Base-by-base conservation (phyloP, 768 basidiomycete genomes). In the Boletus sp. region DNA sequence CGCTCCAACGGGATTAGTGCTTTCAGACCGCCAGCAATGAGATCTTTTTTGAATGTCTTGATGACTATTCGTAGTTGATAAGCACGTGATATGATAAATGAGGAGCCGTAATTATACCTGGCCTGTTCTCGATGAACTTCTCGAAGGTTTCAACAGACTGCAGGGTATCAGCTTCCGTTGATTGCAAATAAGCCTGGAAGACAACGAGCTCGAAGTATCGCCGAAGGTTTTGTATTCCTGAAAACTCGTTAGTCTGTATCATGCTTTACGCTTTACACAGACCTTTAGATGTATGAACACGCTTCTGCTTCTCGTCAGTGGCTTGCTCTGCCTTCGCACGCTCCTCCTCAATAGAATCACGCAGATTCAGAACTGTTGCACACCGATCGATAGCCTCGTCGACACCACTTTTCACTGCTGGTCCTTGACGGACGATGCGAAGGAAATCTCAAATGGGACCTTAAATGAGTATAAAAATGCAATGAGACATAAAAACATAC, bases 41-140 rank as follows among this genome's bases (percentile, higher is more conserved):
- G 79, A 57, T 98, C 97, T 55, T 90, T 93, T 74, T 94, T 85
- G 55, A 98, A 95, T 0, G 97, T 99, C 68, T 88, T 88, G 73
- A 98, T 93, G 14, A 98, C 96, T 90, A 54, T 41, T 34, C 25
- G 30, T 4, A n/a, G 17, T 25, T 48, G 30, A 53, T 53, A 33
- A 51, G 35, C 19, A 23, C 15, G 33, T 25, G n/a, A n/a, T 32
- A 11, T 32, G 23, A 34, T 29, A 30, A 40, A 30, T 40, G 7
- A 14, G 7, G n/a, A 34, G 5, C 11, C 5, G 23, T 33, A 13
- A 14, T 54, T 72, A 43, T 67, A 91, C 93, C 93, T 59, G 96
- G 97, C 41, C 90, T 78, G 58, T 83, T 82, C 65, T 87, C 83
- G 30, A 98, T 87, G 60, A 88, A 98, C 5, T 79, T 79, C 64